Percentiles rank a stretch among this genome's conserved stretches.
Evolutionary conservation across 2,329 filamentous ascomycete genomes (phyloP).

Genomic region (Sphaerostilbella broomeana): DNA sequence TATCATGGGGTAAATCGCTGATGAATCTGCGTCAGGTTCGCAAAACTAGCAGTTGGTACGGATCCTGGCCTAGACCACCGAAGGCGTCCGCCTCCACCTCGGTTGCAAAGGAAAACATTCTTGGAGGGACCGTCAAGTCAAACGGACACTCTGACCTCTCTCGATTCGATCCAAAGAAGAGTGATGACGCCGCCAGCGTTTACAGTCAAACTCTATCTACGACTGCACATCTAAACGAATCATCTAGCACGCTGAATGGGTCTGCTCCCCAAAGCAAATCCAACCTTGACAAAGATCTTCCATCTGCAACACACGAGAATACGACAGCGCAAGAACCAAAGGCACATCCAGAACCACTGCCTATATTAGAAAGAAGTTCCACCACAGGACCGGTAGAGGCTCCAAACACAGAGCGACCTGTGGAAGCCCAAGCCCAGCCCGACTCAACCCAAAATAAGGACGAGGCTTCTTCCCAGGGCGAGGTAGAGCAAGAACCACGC

Average conservation of each 20-base stretch:
- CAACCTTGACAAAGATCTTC: too few species aligned
- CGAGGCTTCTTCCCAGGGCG: conserved; percentile 20
- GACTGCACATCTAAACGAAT: too few species aligned
- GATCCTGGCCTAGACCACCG: conserved; percentile 49
- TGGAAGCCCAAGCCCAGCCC: conserved; percentile 42
- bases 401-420: too few species aligned
- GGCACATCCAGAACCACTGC: too few species aligned
- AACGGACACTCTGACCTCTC: conserved; percentile 42
- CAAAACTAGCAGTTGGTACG: conserved; percentile 56
- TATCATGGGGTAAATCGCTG: neutral
- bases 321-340: too few species aligned
- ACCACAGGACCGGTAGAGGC: too few species aligned
- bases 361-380: too few species aligned
- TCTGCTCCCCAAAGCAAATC: too few species aligned
- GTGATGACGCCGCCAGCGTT: conserved; percentile 27
- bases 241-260: too few species aligned
- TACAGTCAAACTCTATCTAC: too few species aligned
- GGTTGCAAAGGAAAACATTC: conserved; percentile 54
- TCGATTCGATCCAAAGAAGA: conserved; percentile 40
- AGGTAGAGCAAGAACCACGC: conserved; percentile 1
- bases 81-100: conserved; percentile 55
- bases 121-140: conserved; percentile 47
- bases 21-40: conserved; percentile 32
- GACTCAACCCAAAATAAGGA: conserved; percentile 38
- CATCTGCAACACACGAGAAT: too few species aligned